Conservation (phyloP, 176 grass and related monocot species). For the Ampelocalamus luodianensis region DNA sequence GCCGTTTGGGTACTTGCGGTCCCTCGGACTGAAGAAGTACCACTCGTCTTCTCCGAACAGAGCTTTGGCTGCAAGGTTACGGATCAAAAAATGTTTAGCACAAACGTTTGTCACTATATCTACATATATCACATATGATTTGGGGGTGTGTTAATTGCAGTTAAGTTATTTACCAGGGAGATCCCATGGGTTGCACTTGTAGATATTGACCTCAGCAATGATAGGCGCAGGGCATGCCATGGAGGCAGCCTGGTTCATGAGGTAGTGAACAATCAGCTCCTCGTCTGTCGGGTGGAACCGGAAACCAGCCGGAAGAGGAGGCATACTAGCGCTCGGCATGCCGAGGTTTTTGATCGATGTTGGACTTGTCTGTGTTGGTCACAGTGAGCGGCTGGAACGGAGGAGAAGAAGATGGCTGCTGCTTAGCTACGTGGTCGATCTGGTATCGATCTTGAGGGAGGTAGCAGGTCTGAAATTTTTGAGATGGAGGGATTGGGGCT, state of each 20-base stretch:
- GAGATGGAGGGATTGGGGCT: slow-evolving; percentile 35
- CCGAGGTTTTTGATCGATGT: no score
- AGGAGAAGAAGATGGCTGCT: neutral
- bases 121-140: neutral
- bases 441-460: neutral
- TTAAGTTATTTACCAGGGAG: slow-evolving; percentile 59
- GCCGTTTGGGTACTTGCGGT: slow-evolving; percentile 77
- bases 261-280: slow-evolving; percentile 89
- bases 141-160: no score
- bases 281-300: slow-evolving; percentile 87
- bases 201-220: slow-evolving; percentile 96
- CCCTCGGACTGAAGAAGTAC: slow-evolving; percentile 78
- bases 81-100: neutral
- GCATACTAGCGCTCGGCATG: slow-evolving; percentile 19
- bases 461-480: slow-evolving; percentile 51
- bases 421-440: neutral
- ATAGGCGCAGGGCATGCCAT: slow-evolving; percentile 48
- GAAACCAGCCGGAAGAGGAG: slow-evolving; percentile 73
- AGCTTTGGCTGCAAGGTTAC: slow-evolving; percentile 30
- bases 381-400: neutral
- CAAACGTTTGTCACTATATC: neutral
- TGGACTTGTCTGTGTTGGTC: neutral
- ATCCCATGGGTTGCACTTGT: slow-evolving; percentile 85
- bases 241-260: slow-evolving; percentile 52
- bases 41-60: slow-evolving; percentile 63